Base-by-base conservation (phyloP, 352 stramenopile species). In the Pythium aristosporum region DNA sequence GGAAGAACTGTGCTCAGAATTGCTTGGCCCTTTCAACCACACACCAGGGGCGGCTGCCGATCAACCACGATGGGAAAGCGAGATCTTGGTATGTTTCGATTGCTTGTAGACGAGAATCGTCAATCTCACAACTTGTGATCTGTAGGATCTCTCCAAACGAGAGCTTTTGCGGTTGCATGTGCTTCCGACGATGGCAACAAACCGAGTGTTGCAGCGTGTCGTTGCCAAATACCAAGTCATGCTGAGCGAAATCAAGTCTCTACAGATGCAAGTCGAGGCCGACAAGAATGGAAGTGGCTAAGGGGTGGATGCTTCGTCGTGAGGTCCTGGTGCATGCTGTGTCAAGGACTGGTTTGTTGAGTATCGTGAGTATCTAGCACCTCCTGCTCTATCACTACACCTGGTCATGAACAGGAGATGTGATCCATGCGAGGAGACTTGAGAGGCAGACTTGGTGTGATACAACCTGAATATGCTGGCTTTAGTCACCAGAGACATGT, bases 151-250 rank as follows among this genome's bases (percentile, higher is more conserved):
- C 23, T 58, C 67, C 34, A 92, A 92, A 77, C 83, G 87, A n/a
- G 74, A 88, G 20, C 65, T 96, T 42, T 73, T 96, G 30, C 89
- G 85, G 48, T 72, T 70, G 3, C 66, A 85, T 37, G 79, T 96
- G 32, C 68, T 96, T 48, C 87, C 85, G 20, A 88, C 80, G 21
- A 92, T 96, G 65, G 85, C 85, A 25, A 72, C 77, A 11, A 94
- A 96, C 61, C 85, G 85, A 36, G 76, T 82, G 50, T 74, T 96
- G 15, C 87, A 96, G 68, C 87, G 85, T 21, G 76, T 96, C 13
- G 85, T 92, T 41, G 79, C 79, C 34, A 93, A 94, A 67, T 96
- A 89, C 59, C 80, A 93, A 62, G 69, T 92, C 20, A 91, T 93
- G 80, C 63, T 94, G 43, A 82, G 79, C 49, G 85, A 94, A 49